Conservation (phyloP, 805 yeast species). For the Lachancea sp. region DNA sequence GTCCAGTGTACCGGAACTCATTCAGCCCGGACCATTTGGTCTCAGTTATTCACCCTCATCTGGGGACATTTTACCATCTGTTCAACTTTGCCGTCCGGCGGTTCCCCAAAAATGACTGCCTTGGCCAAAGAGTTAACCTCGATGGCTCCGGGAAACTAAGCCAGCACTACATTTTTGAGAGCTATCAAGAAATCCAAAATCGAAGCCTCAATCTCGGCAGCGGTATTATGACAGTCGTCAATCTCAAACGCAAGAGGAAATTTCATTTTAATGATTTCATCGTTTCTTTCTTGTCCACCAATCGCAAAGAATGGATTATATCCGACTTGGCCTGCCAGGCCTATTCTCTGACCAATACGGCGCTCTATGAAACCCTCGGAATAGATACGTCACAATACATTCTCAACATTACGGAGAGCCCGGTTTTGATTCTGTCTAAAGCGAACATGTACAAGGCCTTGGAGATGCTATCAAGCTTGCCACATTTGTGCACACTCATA, state of each 20-base stretch:
- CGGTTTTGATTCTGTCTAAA: slow-evolving; percentile 50
- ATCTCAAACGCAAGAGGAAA: slow-evolving; percentile 30
- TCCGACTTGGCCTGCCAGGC: slow-evolving; percentile 63
- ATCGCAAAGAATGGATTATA: slow-evolving; percentile 62
- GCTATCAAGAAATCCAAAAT: slow-evolving; percentile 38
- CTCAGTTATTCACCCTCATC: slow-evolving; percentile 37
- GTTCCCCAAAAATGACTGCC: slow-evolving; percentile 36
- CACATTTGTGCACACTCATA: slow-evolving; percentile 44
- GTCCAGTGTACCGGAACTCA: slow-evolving; percentile 46
- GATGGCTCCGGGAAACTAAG: slow-evolving; percentile 35
- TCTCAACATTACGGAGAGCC: slow-evolving; percentile 53
- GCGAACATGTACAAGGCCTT: slow-evolving; percentile 45
- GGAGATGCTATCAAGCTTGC: slow-evolving; percentile 38
- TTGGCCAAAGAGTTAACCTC: slow-evolving; percentile 40
- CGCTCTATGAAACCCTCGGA: slow-evolving; percentile 53
- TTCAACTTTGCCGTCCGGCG: slow-evolving; percentile 38
- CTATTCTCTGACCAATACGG: slow-evolving; percentile 48
- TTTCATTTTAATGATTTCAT: slow-evolving; percentile 38
- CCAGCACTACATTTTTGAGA: slow-evolving; percentile 38
- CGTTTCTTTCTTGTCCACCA: slow-evolving; percentile 50
- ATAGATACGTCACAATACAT: slow-evolving; percentile 58
- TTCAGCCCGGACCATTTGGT: slow-evolving; percentile 32
- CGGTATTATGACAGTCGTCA: slow-evolving; percentile 45
- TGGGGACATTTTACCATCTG: slow-evolving; percentile 41
- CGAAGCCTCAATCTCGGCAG: slow-evolving; percentile 47